Conservation (phyloP, 345 rosid genomes). For the Theobroma cacao region DNA sequence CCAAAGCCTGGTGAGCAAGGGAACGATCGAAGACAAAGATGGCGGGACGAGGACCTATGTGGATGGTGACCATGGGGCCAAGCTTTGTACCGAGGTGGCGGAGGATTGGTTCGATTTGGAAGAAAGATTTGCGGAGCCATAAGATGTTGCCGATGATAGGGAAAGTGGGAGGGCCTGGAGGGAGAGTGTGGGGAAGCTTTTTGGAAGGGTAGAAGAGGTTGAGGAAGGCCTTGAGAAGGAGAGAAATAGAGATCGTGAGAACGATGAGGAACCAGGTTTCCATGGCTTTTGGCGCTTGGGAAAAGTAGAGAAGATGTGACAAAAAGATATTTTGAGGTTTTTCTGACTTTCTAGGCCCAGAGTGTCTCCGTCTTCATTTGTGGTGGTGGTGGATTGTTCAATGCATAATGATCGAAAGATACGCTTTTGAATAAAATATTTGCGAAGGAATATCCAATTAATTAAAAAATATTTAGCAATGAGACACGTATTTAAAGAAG, state of each 20-base stretch:
- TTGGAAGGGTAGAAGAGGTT: neutral
- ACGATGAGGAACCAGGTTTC: conserved; percentile 18
- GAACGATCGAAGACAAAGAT: conserved; percentile 38
- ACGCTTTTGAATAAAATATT: too few species aligned
- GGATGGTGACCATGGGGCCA: conserved; percentile 31
- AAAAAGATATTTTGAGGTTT: too few species aligned
- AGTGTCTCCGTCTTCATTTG: too few species aligned
- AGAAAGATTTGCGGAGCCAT: neutral
- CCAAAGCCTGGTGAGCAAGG: conserved; percentile 42
- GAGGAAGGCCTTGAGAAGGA: conserved; percentile 11
- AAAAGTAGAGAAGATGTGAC: too few species aligned
- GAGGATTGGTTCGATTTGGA: conserved; percentile 15
- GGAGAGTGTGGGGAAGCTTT: conserved; percentile 4
- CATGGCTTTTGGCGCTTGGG: conserved; percentile 13
- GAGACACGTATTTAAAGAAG: too few species aligned
- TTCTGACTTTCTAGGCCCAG: too few species aligned
- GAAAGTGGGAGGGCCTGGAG: conserved; percentile 28
- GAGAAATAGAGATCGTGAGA: conserved; percentile 3
- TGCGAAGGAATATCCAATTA: too few species aligned
- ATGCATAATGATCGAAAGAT: too few species aligned
- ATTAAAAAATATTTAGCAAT: too few species aligned
- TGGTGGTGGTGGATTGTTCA: too few species aligned
- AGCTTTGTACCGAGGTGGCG: conserved; percentile 21
- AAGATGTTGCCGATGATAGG: conserved; percentile 22
- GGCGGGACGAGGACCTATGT: conserved; percentile 30